Percentiles rank a stretch among this genome's conserved stretches.
phyloP scores from a whole-genome alignment of 1,284 basidiomycete species.

The Melampsora larici-populina region DNA sequence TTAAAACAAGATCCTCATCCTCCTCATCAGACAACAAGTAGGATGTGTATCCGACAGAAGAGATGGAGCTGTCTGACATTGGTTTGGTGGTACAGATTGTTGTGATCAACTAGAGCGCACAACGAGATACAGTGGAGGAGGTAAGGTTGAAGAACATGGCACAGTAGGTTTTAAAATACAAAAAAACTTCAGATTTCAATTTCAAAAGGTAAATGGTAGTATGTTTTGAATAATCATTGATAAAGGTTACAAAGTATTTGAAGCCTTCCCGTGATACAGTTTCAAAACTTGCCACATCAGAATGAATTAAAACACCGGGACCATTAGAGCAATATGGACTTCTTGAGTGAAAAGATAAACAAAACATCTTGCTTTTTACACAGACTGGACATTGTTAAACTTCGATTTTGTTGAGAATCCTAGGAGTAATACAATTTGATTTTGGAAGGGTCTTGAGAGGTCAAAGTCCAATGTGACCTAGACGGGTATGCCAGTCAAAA shows the following conservation, averaged over 20 bases:
- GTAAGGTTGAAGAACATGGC: not conserved
- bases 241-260: too few relatives aligned
- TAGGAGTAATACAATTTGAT: not conserved
- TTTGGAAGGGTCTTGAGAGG: not conserved
- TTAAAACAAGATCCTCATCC: too few relatives aligned
- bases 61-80: too few relatives aligned
- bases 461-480: not conserved
- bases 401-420: not conserved
- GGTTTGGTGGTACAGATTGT: too few relatives aligned
- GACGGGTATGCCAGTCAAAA: not conserved
- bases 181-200: not conserved
- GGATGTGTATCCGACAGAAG: too few relatives aligned
- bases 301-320: not conserved
- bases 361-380: slow-evolving; percentile 6
- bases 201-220: too few relatives aligned
- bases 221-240: slow-evolving; percentile 12
- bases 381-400: slow-evolving; percentile 11
- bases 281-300: too few relatives aligned
- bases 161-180: not conserved
- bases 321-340: not conserved
- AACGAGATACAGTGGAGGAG: slow-evolving; percentile 47
- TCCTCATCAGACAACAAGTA: too few relatives aligned
- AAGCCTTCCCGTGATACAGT: not conserved
- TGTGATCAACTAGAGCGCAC: too few relatives aligned
- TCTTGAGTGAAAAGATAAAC: not conserved